phyloP scores from a whole-genome alignment of 352 stramenopile species.

The Pythium oligandrum region DNA sequence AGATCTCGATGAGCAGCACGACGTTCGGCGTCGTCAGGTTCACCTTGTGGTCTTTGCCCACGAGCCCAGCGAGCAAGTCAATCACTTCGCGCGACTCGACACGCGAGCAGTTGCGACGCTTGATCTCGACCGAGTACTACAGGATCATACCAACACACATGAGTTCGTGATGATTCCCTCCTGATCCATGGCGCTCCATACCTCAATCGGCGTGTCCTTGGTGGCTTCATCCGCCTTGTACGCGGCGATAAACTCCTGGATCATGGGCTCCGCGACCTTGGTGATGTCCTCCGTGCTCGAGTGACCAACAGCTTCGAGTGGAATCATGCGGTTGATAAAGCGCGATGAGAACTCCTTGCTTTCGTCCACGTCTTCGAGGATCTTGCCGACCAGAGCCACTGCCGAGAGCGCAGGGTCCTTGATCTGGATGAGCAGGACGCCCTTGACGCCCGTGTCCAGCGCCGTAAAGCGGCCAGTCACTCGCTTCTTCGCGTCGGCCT shows the following conservation, averaged over 20 bases:
- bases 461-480: slow-evolving; percentile 66
- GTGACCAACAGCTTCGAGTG: slow-evolving; percentile 65
- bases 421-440: slow-evolving; percentile 63
- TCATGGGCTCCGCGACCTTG: slow-evolving; percentile 44
- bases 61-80: slow-evolving; percentile 48
- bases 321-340: slow-evolving; percentile 73
- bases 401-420: slow-evolving; percentile 45
- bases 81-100: slow-evolving; percentile 74
- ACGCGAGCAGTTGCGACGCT: slow-evolving; percentile 72
- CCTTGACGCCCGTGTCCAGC: slow-evolving; percentile 70
- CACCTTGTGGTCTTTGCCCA: slow-evolving; percentile 65
- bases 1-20: slow-evolving; percentile 70
- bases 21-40: slow-evolving; percentile 59
- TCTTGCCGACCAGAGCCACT: slow-evolving; percentile 40
- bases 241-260: slow-evolving; percentile 29
- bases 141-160: neutral
- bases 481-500: slow-evolving; percentile 47
- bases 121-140: slow-evolving; percentile 65
- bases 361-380: slow-evolving; percentile 56
- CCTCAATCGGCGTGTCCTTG: slow-evolving; percentile 20
- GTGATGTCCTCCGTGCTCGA: slow-evolving; percentile 59
- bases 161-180: too few relatives aligned
- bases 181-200: neutral
- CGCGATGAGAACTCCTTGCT: slow-evolving; percentile 70
- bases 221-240: slow-evolving; percentile 14